Evolutionary conservation across 441 rosid species (phyloP), one percentile per base, ranked within the genome.

Genomic region (Populus hybrid): DNA sequence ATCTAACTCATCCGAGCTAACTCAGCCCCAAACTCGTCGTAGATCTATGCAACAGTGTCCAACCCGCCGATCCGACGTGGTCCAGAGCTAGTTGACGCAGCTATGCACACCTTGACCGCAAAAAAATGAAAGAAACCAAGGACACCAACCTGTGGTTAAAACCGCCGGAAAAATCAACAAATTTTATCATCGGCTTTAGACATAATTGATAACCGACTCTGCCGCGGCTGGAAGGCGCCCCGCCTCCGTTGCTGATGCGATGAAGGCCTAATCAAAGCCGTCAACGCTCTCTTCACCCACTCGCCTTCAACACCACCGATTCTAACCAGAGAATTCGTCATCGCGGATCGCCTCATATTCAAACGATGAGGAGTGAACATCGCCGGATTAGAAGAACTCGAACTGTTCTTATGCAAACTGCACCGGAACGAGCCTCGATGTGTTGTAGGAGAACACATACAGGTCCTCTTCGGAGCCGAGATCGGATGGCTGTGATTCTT

Each of bases 301-400:
- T 94, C 98, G 9, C 98, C 98, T 77, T 94, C 98, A 0, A 94
- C 98, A 5, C 94, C 92, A 21, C 97, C 96, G 12, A 94, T 94
- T 63, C 98, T 85, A 72, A 94, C 97, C 4, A 91, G 79, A 7
- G 97, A 94, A 80, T 94, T 93, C 71, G 87, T 89, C 98, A 94
- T 94, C 57, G 98, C 97, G 1, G 97, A 94, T 77, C 97, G 75
- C 68, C 90, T 86, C 94, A 90, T 90, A 80, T 94, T 93, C 84
- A 93, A 76, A 34, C 97, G 75, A 24, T 84, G 82, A 0, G 94
- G 85, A 3, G 89, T 86, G 67, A 79, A 89, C 12, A 90, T 80
- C 7, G 5, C 81, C 4, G 84, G 24, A 26, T 46, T 68, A 0
- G 23, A 74, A 5, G 18, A 1, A 67, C 63, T 24, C 30, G 24